phyloP scores from a whole-genome alignment of 495 filamentous ascomycete genomes.

The Barbatosphaeria neglecta region DNA sequence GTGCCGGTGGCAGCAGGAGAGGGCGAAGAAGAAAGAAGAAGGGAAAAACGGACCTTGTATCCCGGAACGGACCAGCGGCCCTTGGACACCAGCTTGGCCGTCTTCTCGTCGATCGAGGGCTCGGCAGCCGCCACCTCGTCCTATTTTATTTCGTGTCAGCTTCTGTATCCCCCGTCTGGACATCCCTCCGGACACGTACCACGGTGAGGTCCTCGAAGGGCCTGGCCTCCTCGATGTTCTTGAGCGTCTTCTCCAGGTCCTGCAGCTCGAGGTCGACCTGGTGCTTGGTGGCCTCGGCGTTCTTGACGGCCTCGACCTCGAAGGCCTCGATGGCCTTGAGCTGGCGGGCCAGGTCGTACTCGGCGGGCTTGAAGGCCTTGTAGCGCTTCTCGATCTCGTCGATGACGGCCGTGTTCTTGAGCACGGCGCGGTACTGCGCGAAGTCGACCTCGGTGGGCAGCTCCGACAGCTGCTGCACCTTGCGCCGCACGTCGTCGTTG shows the following conservation, averaged over 20 bases:
- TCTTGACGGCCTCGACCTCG: slow-evolving; percentile 92
- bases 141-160: slow-evolving; percentile 31
- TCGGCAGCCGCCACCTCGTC: slow-evolving; percentile 88
- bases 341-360: slow-evolving; percentile 83
- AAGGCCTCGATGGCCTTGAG: slow-evolving; percentile 96
- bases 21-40: slow-evolving; percentile 1
- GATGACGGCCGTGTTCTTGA: slow-evolving; percentile 90
- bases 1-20: neutral
- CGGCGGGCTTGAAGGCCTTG: slow-evolving; percentile 75
- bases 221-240: slow-evolving; percentile 92
- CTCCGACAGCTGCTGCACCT: slow-evolving; percentile 66
- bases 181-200: slow-evolving; percentile 48
- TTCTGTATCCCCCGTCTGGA: neutral
- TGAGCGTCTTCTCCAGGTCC: slow-evolving; percentile 84
- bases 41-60: slow-evolving; percentile 71
- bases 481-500: slow-evolving; percentile 96
- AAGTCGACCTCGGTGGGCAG: slow-evolving; percentile 82
- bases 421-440: slow-evolving; percentile 72
- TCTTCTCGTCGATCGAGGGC: slow-evolving; percentile 94
- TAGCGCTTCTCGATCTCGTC: slow-evolving; percentile 95
- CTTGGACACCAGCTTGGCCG: slow-evolving; percentile 81
- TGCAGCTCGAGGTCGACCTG: slow-evolving; percentile 86
- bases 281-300: slow-evolving; percentile 87
- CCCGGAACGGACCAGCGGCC: slow-evolving; percentile 95
- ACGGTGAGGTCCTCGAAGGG: slow-evolving; percentile 97